Evolutionary conservation across 768 basidiomycete genomes (phyloP).

Genomic region (Termitomyces sp.): DNA sequence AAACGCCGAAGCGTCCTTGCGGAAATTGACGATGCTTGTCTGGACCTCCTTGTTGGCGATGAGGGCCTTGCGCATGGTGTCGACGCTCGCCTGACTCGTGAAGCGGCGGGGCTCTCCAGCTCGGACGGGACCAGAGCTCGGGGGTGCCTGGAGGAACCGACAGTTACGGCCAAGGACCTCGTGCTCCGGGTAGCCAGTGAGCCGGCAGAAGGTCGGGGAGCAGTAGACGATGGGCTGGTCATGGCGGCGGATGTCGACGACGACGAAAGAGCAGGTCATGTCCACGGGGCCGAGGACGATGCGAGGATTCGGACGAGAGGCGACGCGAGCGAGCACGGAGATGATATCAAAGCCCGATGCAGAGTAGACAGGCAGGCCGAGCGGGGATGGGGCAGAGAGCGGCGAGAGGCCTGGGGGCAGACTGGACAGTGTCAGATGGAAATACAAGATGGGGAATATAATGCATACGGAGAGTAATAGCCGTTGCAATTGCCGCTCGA

Average conservation of each 20-base stretch:
- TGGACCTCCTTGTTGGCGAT: conserved; percentile 84
- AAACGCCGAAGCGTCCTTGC: conserved; percentile 80
- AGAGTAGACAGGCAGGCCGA: conserved; percentile 71
- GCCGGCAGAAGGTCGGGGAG: conserved; percentile 73
- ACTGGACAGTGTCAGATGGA: neutral
- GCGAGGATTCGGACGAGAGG: conserved; percentile 65
- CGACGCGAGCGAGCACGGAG: conserved; percentile 75
- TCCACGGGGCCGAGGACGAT: conserved; percentile 89
- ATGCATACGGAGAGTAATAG: conserved; percentile 6
- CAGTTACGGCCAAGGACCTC: conserved; percentile 92
- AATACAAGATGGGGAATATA: conserved; percentile 2
- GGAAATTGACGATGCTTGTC: conserved; percentile 82
- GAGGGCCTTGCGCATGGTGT: conserved; percentile 61
- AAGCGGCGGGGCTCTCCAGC: conserved; percentile 45
- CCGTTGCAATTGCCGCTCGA: conserved; percentile 33
- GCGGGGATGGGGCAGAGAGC: conserved; percentile 26
- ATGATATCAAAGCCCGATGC: conserved; percentile 89
- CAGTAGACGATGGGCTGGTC: conserved; percentile 92
- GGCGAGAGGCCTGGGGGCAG: neutral
- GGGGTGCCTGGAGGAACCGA: conserved; percentile 82
- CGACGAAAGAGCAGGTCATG: conserved; percentile 86
- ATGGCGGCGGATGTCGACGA: conserved; percentile 77
- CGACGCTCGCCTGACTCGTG: conserved; percentile 60
- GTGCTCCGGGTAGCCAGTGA: conserved; percentile 70
- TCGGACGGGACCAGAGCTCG: conserved; percentile 30